Conservation (phyloP, 306 rosid genomes). For the Vicia sativa region DNA sequence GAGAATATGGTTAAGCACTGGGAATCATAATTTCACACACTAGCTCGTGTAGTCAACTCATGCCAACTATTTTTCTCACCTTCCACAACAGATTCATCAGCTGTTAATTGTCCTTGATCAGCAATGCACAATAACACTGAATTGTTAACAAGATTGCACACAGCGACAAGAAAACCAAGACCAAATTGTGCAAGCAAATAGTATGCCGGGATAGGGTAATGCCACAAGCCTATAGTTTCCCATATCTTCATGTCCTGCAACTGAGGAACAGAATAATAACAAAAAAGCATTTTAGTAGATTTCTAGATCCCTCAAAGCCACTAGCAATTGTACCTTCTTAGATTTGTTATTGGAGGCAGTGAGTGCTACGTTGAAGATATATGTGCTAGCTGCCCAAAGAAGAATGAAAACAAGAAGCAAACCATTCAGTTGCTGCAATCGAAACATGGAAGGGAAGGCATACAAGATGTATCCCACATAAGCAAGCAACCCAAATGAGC, state of each 20-base stretch:
- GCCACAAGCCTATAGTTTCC: slow-evolving; percentile 97
- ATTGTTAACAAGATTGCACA: slow-evolving; percentile 82
- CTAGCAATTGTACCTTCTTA: slow-evolving; percentile 63
- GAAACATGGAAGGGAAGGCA: slow-evolving; percentile 88
- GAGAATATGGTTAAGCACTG: slow-evolving; percentile 33
- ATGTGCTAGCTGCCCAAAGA: slow-evolving; percentile 91
- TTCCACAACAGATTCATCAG: slow-evolving; percentile 51
- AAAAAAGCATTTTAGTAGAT: slow-evolving; percentile 1
- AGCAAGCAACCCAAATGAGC: slow-evolving; percentile 89
- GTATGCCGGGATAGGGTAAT: slow-evolving; percentile 85
- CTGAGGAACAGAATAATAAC: slow-evolving; percentile 38
- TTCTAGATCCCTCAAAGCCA: slow-evolving; percentile 30
- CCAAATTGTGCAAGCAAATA: slow-evolving; percentile 90
- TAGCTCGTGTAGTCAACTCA: slow-evolving; percentile 26
- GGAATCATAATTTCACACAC: slow-evolving; percentile 29
- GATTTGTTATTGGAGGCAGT: slow-evolving; percentile 58
- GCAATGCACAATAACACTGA: slow-evolving; percentile 73
- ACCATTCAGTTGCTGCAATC: slow-evolving; percentile 77
- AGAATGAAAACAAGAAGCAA: slow-evolving; percentile 97
- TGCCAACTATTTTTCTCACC: slow-evolving; percentile 56
- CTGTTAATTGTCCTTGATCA: slow-evolving; percentile 59
- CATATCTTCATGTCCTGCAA: slow-evolving; percentile 84
- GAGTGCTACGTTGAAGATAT: slow-evolving; percentile 82
- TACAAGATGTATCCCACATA: slow-evolving; percentile 83
- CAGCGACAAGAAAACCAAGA: slow-evolving; percentile 82